These are phyloP conservation scores for Crepidotus variabilis DNA, from an alignment of 768 basidiomycete species.

Conservation along the genomic window DNA sequence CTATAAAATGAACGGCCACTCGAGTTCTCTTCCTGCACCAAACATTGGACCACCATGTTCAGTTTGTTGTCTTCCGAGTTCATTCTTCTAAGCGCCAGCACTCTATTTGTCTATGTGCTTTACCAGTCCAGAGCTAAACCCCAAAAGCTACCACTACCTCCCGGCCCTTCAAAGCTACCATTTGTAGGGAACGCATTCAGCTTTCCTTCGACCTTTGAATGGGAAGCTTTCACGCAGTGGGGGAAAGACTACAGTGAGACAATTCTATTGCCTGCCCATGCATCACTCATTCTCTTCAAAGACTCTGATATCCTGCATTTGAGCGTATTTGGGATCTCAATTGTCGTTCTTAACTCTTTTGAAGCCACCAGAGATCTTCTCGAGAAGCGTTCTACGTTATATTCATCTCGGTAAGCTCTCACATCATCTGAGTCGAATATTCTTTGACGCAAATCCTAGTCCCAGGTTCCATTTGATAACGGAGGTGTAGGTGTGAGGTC, in stretches of 20 bases:
- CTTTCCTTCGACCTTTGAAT: constrained; percentile 37
- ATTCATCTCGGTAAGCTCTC: constrained; percentile 34
- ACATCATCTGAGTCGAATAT: background rate
- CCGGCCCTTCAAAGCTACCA: constrained; percentile 38
- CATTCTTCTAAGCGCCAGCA: background rate
- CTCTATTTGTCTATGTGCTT: background rate
- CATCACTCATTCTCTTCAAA: background rate
- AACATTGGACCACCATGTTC: no score
- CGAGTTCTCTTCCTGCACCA: no score
- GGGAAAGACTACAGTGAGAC: constrained; percentile 32
- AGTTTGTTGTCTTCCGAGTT: no score
- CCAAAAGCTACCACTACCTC: constrained; percentile 22
- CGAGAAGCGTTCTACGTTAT: constrained; percentile 40
- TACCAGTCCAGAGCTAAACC: background rate
- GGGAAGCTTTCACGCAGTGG: constrained; percentile 41
- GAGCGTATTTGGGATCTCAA: constrained; percentile 1
- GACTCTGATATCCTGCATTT: constrained; percentile 4
- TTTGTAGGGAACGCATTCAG: constrained; percentile 41
- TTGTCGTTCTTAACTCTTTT: constrained; percentile 28
- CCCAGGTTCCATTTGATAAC: constrained; percentile 7
- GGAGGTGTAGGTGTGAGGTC: constrained; percentile 4
- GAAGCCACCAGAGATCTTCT: constrained; percentile 36
- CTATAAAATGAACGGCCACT: no score
- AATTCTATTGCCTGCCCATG: background rate
- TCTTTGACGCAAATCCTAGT: background rate